These are phyloP conservation scores for Fusarium sterilihyphosum DNA, from an alignment of 2,329 filamentous ascomycete species.

Conservation along the genomic window DNA sequence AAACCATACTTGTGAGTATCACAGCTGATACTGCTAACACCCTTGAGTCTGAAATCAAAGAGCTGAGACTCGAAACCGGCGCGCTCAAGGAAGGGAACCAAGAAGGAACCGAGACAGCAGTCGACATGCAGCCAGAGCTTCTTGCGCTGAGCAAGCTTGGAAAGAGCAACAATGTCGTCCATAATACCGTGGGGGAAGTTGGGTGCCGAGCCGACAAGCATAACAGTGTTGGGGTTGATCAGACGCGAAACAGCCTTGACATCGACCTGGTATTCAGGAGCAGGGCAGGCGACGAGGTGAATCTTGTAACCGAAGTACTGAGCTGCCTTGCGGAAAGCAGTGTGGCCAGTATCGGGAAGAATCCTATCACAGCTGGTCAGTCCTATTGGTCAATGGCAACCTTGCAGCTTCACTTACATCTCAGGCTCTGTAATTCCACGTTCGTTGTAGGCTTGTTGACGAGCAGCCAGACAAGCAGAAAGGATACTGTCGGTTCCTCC, in stretches of 20 bases:
- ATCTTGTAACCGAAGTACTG: slow-evolving; percentile 98
- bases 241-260: slow-evolving; percentile 80
- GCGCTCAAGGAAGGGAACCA: slow-evolving; percentile 89
- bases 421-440: slow-evolving; percentile 91
- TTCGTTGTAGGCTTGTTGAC: slow-evolving; percentile 88
- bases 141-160: slow-evolving; percentile 80
- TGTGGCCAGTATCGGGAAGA: slow-evolving; percentile 92
- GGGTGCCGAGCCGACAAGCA: slow-evolving; percentile 93
- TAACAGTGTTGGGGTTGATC: slow-evolving; percentile 91
- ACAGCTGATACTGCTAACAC: slow-evolving; percentile 94
- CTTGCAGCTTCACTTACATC: slow-evolving; percentile 69
- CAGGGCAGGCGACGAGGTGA: slow-evolving; percentile 87
- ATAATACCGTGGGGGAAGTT: slow-evolving; percentile 99
- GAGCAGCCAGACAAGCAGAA: slow-evolving; percentile 90
- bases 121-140: slow-evolving; percentile 93
- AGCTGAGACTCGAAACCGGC: slow-evolving; percentile 90
- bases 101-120: slow-evolving; percentile 95
- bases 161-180: slow-evolving; percentile 89
- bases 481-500: slow-evolving; percentile 97
- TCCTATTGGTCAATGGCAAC: not conserved
- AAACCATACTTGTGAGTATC: slow-evolving; percentile 99
- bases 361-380: slow-evolving; percentile 68
- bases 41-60: slow-evolving; percentile 94
- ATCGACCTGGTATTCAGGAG: slow-evolving; percentile 86
- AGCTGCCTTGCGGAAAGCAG: slow-evolving; percentile 94